Conservation (phyloP, 1,284 basidiomycete genomes). For the Ustilago lituana region DNA sequence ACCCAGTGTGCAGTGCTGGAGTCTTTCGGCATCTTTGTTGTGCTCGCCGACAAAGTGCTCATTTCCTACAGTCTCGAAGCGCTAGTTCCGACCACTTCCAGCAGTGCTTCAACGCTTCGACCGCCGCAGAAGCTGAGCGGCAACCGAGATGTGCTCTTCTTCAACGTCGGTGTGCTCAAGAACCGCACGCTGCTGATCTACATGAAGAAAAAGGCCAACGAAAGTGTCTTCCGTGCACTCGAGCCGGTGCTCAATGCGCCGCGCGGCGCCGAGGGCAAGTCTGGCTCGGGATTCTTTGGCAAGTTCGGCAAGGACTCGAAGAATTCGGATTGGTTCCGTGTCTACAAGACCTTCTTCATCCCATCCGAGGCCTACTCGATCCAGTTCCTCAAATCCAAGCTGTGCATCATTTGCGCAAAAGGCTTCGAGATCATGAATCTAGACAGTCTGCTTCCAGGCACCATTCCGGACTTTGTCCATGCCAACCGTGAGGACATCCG, state of each 20-base stretch:
- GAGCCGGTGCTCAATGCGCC: constrained; percentile 89
- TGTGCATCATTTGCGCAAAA: constrained; percentile 88
- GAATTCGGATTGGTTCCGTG: constrained; percentile 89
- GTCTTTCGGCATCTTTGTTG: constrained; percentile 93
- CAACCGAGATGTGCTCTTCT: constrained; percentile 90
- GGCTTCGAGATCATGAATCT: constrained; percentile 95
- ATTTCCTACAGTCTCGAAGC: constrained; percentile 87
- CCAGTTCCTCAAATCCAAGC: constrained; percentile 87
- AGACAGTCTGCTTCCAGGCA: constrained; percentile 79
- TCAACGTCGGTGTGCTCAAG: constrained; percentile 85
- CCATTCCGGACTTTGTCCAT: constrained; percentile 76
- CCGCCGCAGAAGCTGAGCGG: constrained; percentile 85
- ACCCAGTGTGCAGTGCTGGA: constrained; percentile 94
- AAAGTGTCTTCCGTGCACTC: constrained; percentile 90
- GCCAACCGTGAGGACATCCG: constrained; percentile 75
- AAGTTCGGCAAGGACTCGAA: constrained; percentile 79
- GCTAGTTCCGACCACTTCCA: constrained; percentile 84
- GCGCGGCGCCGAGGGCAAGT: constrained; percentile 74
- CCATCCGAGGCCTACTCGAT: constrained; percentile 87
- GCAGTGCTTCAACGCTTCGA: constrained; percentile 67
- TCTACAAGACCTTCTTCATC: constrained; percentile 91
- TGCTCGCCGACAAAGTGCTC: constrained; percentile 84
- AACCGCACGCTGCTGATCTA: constrained; percentile 89
- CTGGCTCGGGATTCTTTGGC: constrained; percentile 73
- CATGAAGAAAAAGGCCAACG: constrained; percentile 90